Base-by-base conservation (phyloP, 352 stramenopile species). In the Lagenidium sp. region DNA sequence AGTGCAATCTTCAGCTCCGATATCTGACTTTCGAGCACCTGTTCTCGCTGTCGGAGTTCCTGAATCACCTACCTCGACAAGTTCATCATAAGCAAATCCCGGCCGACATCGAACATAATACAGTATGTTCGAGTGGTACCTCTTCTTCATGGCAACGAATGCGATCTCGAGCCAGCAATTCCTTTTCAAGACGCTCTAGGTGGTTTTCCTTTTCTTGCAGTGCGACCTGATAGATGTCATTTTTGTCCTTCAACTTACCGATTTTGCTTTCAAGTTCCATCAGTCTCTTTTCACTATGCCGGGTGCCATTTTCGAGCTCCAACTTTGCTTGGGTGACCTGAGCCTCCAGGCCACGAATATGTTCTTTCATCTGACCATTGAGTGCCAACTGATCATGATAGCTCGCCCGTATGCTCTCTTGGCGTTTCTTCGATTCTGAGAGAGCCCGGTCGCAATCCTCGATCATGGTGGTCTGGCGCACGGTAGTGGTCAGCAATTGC, bases 371-470 rank as follows among this genome's bases (percentile, higher is more conserved):
- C 12, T 63, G 53, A 0, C 22, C 43, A 10, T 60, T 65, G 21
- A 65, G 42, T 35, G 68, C 40, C 6, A 71, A 26, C 23, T 85
- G 66, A 21, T 80, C 57, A 34, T 74, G 61, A 23, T 76, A 81
- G 36, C 41, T 72, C 8, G 26, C 34, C 11, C 60, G 61, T 15
- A 55, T 47, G 21, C 40, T 47, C n/a, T 64, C 41, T 7, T 70
- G 55, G 39, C 75, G 66, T 6, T 24, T 48, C 47, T 69, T 68
- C 11, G 59, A 50, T 21, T 84, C 68, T 3, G 56, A 60, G 4
- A 88, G 46, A 22, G 60, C 61, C 13, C 68, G 72, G 35, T 88
- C 70, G 32, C 70, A 88, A 35, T 88, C 76, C 32, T 88, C 73
- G 25, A 85, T 84, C 41, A 88, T 62, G n/a, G 55, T 58, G 23